phyloP scores from a whole-genome alignment of 75 land plant genomes.

The Chamaecyparis obtusa region DNA sequence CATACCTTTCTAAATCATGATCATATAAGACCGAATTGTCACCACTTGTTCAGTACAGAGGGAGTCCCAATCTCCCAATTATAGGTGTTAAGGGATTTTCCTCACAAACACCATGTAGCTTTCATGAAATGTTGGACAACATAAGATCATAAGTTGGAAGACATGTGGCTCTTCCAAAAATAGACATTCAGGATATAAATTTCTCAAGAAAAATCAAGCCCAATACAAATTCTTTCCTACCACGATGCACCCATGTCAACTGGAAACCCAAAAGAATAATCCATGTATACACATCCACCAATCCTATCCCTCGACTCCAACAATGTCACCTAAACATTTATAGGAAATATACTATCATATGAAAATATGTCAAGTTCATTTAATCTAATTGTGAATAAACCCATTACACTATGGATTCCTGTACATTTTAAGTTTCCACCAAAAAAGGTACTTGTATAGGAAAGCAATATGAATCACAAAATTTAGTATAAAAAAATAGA shows the following conservation, averaged over 20 bases:
- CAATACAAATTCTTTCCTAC: conserved; percentile 20
- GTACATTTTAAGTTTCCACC: too few species aligned
- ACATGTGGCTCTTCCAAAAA: not conserved
- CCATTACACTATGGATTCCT: too few species aligned
- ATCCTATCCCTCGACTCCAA: conserved; percentile 83
- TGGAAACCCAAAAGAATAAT: conserved; percentile 93
- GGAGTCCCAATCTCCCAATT: conserved; percentile 55
- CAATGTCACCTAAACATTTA: too few species aligned
- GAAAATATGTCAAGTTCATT: too few species aligned
- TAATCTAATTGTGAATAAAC: too few species aligned
- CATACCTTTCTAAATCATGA: conserved; percentile 93
- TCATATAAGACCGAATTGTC: conserved; percentile 93
- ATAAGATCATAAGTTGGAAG: not conserved
- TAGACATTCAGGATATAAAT: not conserved
- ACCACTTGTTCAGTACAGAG: conserved; percentile 95
- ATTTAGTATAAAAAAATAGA: not conserved
- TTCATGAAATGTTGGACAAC: conserved; percentile 18
- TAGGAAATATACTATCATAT: too few species aligned
- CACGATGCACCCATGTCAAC: conserved; percentile 99
- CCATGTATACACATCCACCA: conserved; percentile 92
- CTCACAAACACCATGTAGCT: conserved; percentile 95
- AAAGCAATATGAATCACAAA: not conserved
- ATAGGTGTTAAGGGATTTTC: conserved; percentile 87
- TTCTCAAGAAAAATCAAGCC: not conserved
- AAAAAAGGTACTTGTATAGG: too few species aligned